Base-by-base conservation (phyloP, 345 rosid genomes). In the Melastoma malabathricum region DNA sequence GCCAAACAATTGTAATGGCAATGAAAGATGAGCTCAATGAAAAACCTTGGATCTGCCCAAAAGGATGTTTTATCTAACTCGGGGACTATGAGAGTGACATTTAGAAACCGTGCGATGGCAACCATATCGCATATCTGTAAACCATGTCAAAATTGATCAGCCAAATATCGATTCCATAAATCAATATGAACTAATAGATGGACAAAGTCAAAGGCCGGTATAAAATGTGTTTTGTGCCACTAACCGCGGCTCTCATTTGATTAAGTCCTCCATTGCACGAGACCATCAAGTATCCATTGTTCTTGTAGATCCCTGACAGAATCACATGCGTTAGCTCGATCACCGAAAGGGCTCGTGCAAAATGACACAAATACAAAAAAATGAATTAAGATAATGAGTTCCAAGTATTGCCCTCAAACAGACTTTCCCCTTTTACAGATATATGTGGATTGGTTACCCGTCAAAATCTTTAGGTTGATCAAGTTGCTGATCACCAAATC, bases 41-140 rank as follows among this genome's bases (percentile, higher is more conserved):
- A 72, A 16, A 47, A 69, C 73, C 73, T 64, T 44, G 61, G 61
- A 57, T 69, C 73, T 45, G 44, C 46, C 73, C 73, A 69, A 22
- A 60, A 69, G 19, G 73, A 64, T 29, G 62, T 60, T 34, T 60
- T 64, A 57, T 69, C 69, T 43, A 69, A 55, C 50, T 60, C 63
- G 1, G 73, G 73, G 31, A 69, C 60, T 14, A 69, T 54, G 41
- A 69, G 69, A 6, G 73, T 69, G 58, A 69, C 66, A 27, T 64
- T 69, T 46, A 69, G 54, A 47, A 55, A 58, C 57, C 69, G 57
- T 13, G 73, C 73, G 43, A 69, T 52, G 29, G 73, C 62, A 15
- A 69, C 73, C 73, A 64, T 64, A 56, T 69, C 69, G 19, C 69
- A 69, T 14, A 69, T 69, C 69, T 69, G 66, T 46, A 50, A 57